phyloP scores from a whole-genome alignment of 352 stramenopile genomes.

The Globisporangium iwayamae region DNA sequence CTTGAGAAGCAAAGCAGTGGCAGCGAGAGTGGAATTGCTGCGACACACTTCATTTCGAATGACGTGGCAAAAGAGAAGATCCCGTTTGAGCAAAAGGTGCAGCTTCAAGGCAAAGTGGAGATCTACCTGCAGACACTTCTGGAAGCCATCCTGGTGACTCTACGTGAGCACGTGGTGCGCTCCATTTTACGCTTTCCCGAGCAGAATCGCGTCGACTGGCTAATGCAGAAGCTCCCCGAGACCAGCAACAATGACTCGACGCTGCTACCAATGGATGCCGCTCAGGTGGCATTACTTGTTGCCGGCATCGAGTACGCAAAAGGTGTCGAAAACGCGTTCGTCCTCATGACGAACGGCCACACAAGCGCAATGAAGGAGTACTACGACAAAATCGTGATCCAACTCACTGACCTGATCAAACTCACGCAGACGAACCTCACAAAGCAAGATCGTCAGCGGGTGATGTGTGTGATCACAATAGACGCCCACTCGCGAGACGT shows the following conservation, averaged over 20 bases:
- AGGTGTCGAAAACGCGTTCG: conserved; percentile 83
- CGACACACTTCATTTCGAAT: conserved; percentile 90
- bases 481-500: conserved; percentile 92
- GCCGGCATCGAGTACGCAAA: conserved; percentile 88
- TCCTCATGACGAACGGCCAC: conserved; percentile 62
- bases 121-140: conserved; percentile 93
- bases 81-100: conserved; percentile 85
- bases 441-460: conserved; percentile 85
- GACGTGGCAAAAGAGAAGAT: conserved; percentile 87
- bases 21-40: conserved; percentile 34
- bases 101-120: conserved; percentile 94
- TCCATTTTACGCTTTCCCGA: conserved; percentile 87
- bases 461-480: conserved; percentile 96
- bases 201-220: conserved; percentile 92
- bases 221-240: conserved; percentile 72
- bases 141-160: conserved; percentile 86
- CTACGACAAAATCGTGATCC: conserved; percentile 77
- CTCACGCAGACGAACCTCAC: conserved; percentile 83
- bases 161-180: conserved; percentile 85
- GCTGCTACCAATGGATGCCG: conserved; percentile 78
- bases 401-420: conserved; percentile 92
- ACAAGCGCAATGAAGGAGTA: conserved; percentile 83
- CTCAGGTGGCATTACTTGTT: conserved; percentile 90
- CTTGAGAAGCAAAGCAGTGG: conserved; percentile 36
- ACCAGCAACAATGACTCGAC: conserved; percentile 19